A percentile compares a stretch with the other conserved stretches of the same genome.
Evolutionary conservation across 1,284 basidiomycete genomes (phyloP).

Genomic region (Meira miltonrushii): DNA sequence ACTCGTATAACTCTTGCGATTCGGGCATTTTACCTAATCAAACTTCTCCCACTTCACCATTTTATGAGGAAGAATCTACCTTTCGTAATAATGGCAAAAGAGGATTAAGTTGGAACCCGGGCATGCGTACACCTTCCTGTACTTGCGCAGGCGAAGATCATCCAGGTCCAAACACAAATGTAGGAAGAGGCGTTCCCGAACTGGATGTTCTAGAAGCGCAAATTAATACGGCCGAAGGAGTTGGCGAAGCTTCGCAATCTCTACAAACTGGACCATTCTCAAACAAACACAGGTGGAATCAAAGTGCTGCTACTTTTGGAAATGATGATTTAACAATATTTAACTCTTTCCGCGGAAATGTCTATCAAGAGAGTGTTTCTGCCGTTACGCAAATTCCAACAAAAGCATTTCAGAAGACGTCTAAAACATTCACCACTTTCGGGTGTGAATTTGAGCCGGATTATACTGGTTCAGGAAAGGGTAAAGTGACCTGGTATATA

Average conservation of each 20-base stretch:
- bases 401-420: constrained; percentile 32
- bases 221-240: constrained; percentile 19
- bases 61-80: constrained; percentile 21
- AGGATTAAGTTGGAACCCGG: constrained; percentile 24
- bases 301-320: constrained; percentile 33
- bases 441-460: constrained; percentile 58
- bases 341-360: constrained; percentile 71
- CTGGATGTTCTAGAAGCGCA: constrained; percentile 67
- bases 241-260: constrained; percentile 65
- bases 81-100: background rate
- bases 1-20: constrained; percentile 57
- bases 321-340: constrained; percentile 58
- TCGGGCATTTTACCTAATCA: constrained; percentile 43
- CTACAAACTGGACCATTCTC: constrained; percentile 68
- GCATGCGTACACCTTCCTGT: constrained; percentile 46
- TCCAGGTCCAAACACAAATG: constrained; percentile 74
- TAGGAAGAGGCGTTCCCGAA: constrained; percentile 65
- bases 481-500: constrained; percentile 63
- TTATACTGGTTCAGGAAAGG: constrained; percentile 47
- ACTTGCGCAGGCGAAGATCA: constrained; percentile 56
- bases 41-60: constrained; percentile 33
- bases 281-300: constrained; percentile 45
- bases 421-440: constrained; percentile 28
- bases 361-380: constrained; percentile 65
- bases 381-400: constrained; percentile 36